Conservation (phyloP, 805 yeast genomes). For the Myxozyma kluyveri region DNA sequence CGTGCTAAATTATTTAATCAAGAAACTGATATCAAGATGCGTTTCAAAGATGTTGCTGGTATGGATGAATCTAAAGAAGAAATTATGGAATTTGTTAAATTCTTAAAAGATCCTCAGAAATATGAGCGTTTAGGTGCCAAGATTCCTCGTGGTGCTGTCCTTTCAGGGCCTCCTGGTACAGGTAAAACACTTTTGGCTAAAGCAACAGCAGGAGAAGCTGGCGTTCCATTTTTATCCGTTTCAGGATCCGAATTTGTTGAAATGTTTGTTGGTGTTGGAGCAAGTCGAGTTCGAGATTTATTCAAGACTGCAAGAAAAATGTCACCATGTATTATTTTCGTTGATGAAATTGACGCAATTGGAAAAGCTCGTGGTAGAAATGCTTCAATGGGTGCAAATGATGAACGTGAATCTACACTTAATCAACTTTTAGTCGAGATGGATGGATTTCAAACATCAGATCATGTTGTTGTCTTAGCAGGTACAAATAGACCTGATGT, state of each 20-base stretch:
- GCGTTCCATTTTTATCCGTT: conserved; percentile 92
- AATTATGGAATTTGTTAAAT: conserved; percentile 95
- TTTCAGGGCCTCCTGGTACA: conserved; percentile 99
- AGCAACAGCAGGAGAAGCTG: conserved; percentile 99
- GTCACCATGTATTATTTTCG: conserved; percentile 94
- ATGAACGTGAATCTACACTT: conserved; percentile 93
- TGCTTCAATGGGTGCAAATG: conserved; percentile 63
- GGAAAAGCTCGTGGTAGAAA: conserved; percentile 77
- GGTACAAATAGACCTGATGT: conserved; percentile 97
- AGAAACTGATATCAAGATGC: conserved; percentile 84
- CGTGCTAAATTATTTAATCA: conserved; percentile 82
- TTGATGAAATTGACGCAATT: conserved; percentile 99
- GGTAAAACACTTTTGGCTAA: conserved; percentile 96
- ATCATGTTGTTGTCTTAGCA: conserved; percentile 94
- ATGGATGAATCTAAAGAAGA: conserved; percentile 96
- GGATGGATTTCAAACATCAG: conserved; percentile 93
- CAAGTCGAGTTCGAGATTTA: conserved; percentile 93
- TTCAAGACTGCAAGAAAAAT: conserved; percentile 87
- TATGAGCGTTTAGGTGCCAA: conserved; percentile 94
- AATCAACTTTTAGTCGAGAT: conserved; percentile 95
- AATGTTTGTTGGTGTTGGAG: conserved; percentile 99
- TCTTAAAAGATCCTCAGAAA: conserved; percentile 83
- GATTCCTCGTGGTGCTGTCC: conserved; percentile 96
- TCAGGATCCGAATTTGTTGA: conserved; percentile 98
- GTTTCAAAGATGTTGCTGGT: conserved; percentile 95